phyloP scores from a whole-genome alignment of 2,329 filamentous ascomycete species.

The Venturiaceae sp. region DNA sequence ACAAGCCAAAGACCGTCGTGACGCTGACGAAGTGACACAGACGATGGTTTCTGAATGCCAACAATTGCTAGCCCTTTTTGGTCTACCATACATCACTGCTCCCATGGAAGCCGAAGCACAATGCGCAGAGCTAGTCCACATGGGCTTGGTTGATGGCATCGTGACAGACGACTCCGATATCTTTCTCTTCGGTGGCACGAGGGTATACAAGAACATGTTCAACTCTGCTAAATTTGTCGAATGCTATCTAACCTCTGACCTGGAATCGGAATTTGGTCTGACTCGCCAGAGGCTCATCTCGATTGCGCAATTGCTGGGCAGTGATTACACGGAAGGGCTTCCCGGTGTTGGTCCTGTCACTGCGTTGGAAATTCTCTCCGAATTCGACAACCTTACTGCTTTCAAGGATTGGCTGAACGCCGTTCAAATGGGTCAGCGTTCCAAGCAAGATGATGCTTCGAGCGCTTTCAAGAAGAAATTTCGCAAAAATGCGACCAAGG shows the following conservation, averaged over 20 bases:
- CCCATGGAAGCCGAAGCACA: conserved; percentile 99
- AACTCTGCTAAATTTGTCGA: conserved; percentile 97
- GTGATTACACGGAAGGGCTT: conserved; percentile 90
- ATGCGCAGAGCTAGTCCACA: conserved; percentile 77
- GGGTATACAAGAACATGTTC: conserved; percentile 99
- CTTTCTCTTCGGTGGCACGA: conserved; percentile 91
- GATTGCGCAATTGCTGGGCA: conserved; percentile 82
- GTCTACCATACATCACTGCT: conserved; percentile 90
- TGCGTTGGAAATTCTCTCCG: conserved; percentile 85
- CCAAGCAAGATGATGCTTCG: conserved; percentile 44
- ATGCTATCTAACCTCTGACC: conserved; percentile 76
- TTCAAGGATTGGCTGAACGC: conserved; percentile 85
- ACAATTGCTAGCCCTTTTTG: conserved; percentile 79
- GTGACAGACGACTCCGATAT: conserved; percentile 96
- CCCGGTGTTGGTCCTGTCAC: conserved; percentile 89
- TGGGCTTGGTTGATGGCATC: conserved; percentile 91
- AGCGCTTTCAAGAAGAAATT: conserved; percentile 77
- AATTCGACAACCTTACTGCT: conserved; percentile 66
- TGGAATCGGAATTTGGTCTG: conserved; percentile 83
- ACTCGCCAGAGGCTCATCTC: conserved; percentile 80
- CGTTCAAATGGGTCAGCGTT: conserved; percentile 59
- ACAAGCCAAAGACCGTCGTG: conserved; percentile 90
- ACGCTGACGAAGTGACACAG: conserved; percentile 93
- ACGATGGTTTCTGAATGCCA: conserved; percentile 96
- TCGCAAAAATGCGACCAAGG: conserved; percentile 66